phyloP scores from a whole-genome alignment of 768 basidiomycete genomes.

The Agrocybe pediades region DNA sequence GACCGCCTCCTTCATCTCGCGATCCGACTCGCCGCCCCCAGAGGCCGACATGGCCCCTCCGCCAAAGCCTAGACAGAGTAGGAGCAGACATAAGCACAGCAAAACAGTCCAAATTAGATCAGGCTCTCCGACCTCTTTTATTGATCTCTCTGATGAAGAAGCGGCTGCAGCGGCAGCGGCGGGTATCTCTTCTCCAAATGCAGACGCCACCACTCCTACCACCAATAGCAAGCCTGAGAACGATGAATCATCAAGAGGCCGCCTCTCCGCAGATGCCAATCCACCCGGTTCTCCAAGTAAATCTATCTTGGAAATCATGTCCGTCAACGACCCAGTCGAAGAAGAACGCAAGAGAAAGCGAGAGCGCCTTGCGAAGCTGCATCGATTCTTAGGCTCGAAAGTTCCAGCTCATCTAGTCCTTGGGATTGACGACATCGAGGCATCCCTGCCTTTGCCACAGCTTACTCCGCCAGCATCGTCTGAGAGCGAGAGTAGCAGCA shows the following conservation, averaged over 20 bases:
- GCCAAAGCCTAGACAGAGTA: not conserved
- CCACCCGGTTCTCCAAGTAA: constrained; percentile 37
- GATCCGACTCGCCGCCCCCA: constrained; percentile 1
- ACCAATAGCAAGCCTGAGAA: not conserved
- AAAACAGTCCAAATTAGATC: constrained; percentile 22
- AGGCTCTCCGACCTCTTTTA: constrained; percentile 51
- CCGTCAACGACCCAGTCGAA: constrained; percentile 57
- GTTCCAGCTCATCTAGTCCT: constrained; percentile 73
- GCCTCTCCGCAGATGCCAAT: not conserved
- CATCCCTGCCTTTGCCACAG: constrained; percentile 23
- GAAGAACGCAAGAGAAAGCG: constrained; percentile 69
- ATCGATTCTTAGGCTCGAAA: constrained; percentile 83
- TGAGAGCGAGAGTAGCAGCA: constrained; percentile 27
- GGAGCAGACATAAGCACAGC: constrained; percentile 11
- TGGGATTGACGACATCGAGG: constrained; percentile 39
- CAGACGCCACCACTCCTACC: not conserved
- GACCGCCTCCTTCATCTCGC: not conserved
- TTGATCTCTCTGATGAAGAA: constrained; percentile 69
- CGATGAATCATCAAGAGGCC: too few species aligned
- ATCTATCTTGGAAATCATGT: constrained; percentile 50
- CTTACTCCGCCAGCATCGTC: constrained; percentile 7
- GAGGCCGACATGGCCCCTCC: constrained; percentile 3
- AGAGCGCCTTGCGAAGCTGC: constrained; percentile 77
- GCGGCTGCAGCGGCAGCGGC: constrained; percentile 23
- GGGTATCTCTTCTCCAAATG: too few species aligned